A percentile compares a stretch with the other conserved stretches of the same genome.
Evolutionary conservation across 2,329 filamentous ascomycete genomes (phyloP).

Genomic region (Dactylellina drechsleri): DNA sequence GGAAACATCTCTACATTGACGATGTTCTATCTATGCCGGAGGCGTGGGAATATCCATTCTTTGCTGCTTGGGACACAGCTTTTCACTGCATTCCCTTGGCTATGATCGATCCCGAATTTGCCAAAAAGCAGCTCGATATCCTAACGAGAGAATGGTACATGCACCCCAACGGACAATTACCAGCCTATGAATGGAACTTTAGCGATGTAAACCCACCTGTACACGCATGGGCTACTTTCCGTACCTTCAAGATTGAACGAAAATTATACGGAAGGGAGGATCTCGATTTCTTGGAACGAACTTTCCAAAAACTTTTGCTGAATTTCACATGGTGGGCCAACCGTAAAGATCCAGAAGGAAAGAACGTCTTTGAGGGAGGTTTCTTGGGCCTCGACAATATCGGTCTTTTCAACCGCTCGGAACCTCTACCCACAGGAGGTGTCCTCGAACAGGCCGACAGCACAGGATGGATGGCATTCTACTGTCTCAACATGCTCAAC

Average conservation of each 20-base stretch:
- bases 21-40: constrained; percentile 98
- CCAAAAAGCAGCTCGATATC: constrained; percentile 95
- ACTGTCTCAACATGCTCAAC: constrained; percentile 95
- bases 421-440: constrained; percentile 91
- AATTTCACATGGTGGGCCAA: constrained; percentile 99
- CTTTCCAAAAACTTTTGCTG: constrained; percentile 93
- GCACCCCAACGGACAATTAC: constrained; percentile 94
- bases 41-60: constrained; percentile 96
- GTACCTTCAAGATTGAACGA: constrained; percentile 97
- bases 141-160: constrained; percentile 99
- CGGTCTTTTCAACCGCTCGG: constrained; percentile 94
- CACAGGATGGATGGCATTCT: constrained; percentile 99
- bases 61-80: constrained; percentile 85
- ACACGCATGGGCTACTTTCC: constrained; percentile 94
- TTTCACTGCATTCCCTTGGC: constrained; percentile 96
- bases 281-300: constrained; percentile 91
- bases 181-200: constrained; percentile 85
- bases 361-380: constrained; percentile 96
- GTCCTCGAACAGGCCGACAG: constrained; percentile 95
- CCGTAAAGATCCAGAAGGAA: constrained; percentile 90
- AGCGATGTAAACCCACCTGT: constrained; percentile 96
- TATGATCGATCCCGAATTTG: constrained; percentile 97
- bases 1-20: constrained; percentile 94
- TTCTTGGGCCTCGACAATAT: constrained; percentile 98
- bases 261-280: constrained; percentile 97